Evolutionary conservation across 371 early-diverging fungal species (phyloP).

Genomic region (Choanephora cucurbitarum): DNA sequence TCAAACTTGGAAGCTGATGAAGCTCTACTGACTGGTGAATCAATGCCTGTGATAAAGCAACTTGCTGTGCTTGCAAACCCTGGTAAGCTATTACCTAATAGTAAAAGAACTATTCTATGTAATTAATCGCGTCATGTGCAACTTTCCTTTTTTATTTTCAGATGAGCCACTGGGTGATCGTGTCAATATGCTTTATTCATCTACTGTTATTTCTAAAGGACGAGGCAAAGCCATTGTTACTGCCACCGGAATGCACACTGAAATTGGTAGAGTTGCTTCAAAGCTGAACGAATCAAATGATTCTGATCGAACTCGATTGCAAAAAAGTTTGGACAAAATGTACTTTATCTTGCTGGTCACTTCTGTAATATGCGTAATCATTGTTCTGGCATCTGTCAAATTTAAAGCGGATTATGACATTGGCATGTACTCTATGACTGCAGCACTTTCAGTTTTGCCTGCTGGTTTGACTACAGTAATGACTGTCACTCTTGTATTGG

Average conservation of each 20-base stretch:
- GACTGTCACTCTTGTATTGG: conserved; percentile 43
- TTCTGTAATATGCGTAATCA: conserved; percentile 44
- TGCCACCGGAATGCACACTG: conserved; percentile 81
- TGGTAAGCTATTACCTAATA: conserved; percentile 22
- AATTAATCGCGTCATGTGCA: neutral
- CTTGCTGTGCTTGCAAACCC: conserved; percentile 26
- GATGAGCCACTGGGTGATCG: conserved; percentile 75
- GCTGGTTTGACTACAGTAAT: conserved; percentile 47
- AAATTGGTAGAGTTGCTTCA: conserved; percentile 87
- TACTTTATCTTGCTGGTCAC: conserved; percentile 66
- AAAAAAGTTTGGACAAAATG: conserved; percentile 74
- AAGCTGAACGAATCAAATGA: conserved; percentile 70
- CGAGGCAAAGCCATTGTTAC: conserved; percentile 81
- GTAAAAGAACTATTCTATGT: neutral
- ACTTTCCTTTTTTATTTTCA: conserved; percentile 17
- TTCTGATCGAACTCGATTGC: conserved; percentile 72
- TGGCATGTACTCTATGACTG: conserved; percentile 49
- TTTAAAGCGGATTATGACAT: conserved; percentile 38
- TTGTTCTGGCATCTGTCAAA: conserved; percentile 68
- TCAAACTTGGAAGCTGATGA: conserved; percentile 86
- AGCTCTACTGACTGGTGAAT: conserved; percentile 87
- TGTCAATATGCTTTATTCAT: conserved; percentile 72
- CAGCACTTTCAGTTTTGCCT: conserved; percentile 41
- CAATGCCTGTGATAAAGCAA: conserved; percentile 71
- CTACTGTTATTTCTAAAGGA: conserved; percentile 73